These are phyloP conservation scores for Chrysoporthe austroafricana DNA, from an alignment of 2,329 filamentous ascomycete genomes.

Conservation along the genomic window DNA sequence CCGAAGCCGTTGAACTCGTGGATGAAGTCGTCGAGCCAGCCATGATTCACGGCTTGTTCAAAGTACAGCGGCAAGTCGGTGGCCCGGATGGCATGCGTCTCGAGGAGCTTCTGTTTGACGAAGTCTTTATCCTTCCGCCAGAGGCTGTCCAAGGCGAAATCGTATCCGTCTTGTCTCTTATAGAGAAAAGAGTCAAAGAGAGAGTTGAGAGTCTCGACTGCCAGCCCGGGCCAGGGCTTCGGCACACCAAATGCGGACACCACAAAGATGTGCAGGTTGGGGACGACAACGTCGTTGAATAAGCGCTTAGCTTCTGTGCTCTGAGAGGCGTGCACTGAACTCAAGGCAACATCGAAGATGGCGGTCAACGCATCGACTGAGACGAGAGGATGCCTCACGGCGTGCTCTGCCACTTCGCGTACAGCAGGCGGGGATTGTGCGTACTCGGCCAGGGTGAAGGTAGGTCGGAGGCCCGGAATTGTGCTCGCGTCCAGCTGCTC, in stretches of 20 bases:
- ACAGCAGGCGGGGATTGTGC: slow-evolving; percentile 53
- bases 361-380: slow-evolving; percentile 81
- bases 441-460: slow-evolving; percentile 69
- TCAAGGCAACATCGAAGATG: slow-evolving; percentile 67
- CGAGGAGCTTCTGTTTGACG: slow-evolving; percentile 80
- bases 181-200: slow-evolving; percentile 83
- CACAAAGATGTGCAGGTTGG: slow-evolving; percentile 78
- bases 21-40: slow-evolving; percentile 82
- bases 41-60: slow-evolving; percentile 79
- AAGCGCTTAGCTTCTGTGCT: slow-evolving; percentile 66
- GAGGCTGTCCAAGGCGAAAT: slow-evolving; percentile 87
- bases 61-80: slow-evolving; percentile 71
- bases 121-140: slow-evolving; percentile 91
- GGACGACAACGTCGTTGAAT: slow-evolving; percentile 69
- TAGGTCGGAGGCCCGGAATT: slow-evolving; percentile 79
- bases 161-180: slow-evolving; percentile 76
- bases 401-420: slow-evolving; percentile 58
- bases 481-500: slow-evolving; percentile 81
- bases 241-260: slow-evolving; percentile 78
- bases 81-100: slow-evolving; percentile 72
- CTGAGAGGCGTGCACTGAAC: slow-evolving; percentile 63
- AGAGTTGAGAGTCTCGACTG: slow-evolving; percentile 74
- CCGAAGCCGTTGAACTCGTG: slow-evolving; percentile 82
- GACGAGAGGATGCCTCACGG: slow-evolving; percentile 83
- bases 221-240: slow-evolving; percentile 76